These are phyloP conservation scores for Penicillium thymicola DNA, from an alignment of 2,329 filamentous ascomycete species.

Conservation along the genomic window DNA sequence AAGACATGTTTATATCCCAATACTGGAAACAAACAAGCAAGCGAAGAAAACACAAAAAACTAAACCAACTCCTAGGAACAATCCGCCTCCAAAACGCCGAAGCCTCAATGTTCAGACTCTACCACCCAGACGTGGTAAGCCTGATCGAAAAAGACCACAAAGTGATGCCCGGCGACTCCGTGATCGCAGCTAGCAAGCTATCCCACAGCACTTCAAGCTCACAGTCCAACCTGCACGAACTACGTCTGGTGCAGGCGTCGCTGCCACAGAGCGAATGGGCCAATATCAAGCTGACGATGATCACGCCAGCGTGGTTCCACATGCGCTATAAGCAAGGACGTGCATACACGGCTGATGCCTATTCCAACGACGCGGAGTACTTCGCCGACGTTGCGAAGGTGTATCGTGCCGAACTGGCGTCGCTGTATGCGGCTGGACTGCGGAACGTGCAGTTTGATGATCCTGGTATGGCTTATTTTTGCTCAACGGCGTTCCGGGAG, in stretches of 20 bases:
- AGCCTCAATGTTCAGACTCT: slow-evolving; percentile 27
- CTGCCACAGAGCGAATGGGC: slow-evolving; percentile 59
- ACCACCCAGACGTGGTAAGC: slow-evolving; percentile 28
- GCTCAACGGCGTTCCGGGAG: slow-evolving; percentile 66
- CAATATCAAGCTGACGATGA: slow-evolving; percentile 66
- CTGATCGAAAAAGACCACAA: slow-evolving; percentile 27
- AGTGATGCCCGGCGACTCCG: slow-evolving; percentile 29
- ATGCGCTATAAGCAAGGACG: slow-evolving; percentile 32
- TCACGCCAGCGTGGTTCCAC: slow-evolving; percentile 68
- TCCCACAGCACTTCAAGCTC: slow-evolving; percentile 17
- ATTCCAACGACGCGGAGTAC: slow-evolving; percentile 49
- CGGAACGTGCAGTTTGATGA: slow-evolving; percentile 66
- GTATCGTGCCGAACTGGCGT: slow-evolving; percentile 59
- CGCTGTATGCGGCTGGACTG: slow-evolving; percentile 60
- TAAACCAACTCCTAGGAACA: slow-evolving; percentile 54
- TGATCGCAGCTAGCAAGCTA: slow-evolving; percentile 26
- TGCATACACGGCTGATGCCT: too few relatives aligned
- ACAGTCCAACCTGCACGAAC: slow-evolving; percentile 22
- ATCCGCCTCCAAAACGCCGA: slow-evolving; percentile 26
- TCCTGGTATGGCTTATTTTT: slow-evolving; percentile 69
- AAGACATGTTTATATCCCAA: background rate
- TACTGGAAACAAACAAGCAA: background rate
- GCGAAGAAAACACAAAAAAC: background rate
- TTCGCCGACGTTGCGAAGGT: slow-evolving; percentile 63
- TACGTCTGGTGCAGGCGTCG: slow-evolving; percentile 19